phyloP scores from a whole-genome alignment of 371 early-diverging fungal genomes.

The Saksenaea oblongispora region DNA sequence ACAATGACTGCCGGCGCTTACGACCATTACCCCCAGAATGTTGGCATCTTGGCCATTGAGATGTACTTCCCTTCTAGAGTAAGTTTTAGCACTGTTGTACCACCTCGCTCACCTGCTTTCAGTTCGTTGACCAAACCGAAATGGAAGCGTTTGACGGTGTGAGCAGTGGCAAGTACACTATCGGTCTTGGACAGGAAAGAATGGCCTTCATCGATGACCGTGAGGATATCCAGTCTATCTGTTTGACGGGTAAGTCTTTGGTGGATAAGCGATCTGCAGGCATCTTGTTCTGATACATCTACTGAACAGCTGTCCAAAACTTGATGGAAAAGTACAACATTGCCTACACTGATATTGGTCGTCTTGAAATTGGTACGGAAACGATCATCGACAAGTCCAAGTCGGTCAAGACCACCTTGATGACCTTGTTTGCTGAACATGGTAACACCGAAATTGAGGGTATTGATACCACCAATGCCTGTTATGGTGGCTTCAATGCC shows the following conservation, averaged over 20 bases:
- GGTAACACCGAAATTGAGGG: slow-evolving; percentile 95
- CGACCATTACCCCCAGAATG: slow-evolving; percentile 70
- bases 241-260: slow-evolving; percentile 74
- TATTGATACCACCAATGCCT: slow-evolving; percentile 97
- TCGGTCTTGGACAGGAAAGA: slow-evolving; percentile 93
- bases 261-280: slow-evolving; percentile 1
- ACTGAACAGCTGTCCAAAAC: slow-evolving; percentile 75
- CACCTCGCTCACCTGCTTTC: neutral
- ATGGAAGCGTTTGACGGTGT: slow-evolving; percentile 91
- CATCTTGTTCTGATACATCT: neutral
- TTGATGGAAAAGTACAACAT: slow-evolving; percentile 93
- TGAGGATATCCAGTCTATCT: slow-evolving; percentile 95
- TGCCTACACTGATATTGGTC: slow-evolving; percentile 83
- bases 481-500: slow-evolving; percentile 98
- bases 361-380: slow-evolving; percentile 98
- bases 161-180: slow-evolving; percentile 96
- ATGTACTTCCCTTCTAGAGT: slow-evolving; percentile 86
- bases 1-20: slow-evolving; percentile 35
- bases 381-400: slow-evolving; percentile 98
- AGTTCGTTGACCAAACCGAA: slow-evolving; percentile 90
- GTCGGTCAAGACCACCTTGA: slow-evolving; percentile 94
- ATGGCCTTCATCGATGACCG: slow-evolving; percentile 97
- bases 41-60: slow-evolving; percentile 92
- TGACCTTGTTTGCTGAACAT: slow-evolving; percentile 90
- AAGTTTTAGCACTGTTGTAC: slow-evolving; percentile 18